phyloP scores from a whole-genome alignment of 768 basidiomycete genomes.

The Nidularia pulvinata region DNA sequence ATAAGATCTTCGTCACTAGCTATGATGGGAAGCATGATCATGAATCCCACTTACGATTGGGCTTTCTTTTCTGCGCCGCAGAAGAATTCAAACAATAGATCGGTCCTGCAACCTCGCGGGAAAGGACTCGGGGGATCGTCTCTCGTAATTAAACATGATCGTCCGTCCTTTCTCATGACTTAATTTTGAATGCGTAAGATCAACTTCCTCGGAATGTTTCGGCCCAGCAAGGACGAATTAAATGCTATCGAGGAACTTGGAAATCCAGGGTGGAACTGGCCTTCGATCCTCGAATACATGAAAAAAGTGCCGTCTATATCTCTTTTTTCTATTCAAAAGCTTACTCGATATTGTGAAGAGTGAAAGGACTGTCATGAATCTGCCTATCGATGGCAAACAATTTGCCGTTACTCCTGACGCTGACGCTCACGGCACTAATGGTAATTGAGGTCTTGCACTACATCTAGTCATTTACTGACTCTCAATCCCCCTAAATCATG shows the following conservation, averaged over 20 bases:
- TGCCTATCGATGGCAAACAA: neutral
- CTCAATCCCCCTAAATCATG: neutral
- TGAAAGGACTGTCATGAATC: too few relatives aligned
- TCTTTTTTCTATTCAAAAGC: too few relatives aligned
- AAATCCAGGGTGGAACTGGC: conserved; percentile 16
- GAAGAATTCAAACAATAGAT: conserved; percentile 9
- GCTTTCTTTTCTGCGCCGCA: conserved; percentile 20
- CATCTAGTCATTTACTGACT: neutral
- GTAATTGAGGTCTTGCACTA: neutral
- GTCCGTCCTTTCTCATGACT: neutral
- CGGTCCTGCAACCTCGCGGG: conserved; percentile 14
- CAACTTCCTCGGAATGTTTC: conserved; percentile 3
- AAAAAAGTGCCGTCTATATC: conserved; percentile 7
- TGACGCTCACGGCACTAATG: neutral
- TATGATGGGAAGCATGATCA: neutral
- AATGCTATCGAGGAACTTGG: conserved; percentile 9
- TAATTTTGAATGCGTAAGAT: neutral
- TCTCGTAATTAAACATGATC: neutral
- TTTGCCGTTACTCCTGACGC: neutral
- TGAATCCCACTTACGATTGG: conserved; percentile 20
- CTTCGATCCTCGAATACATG: conserved; percentile 11
- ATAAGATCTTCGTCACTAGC: neutral
- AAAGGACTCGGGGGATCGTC: conserved; percentile 24
- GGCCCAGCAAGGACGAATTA: conserved; percentile 7
- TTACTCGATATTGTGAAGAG: too few relatives aligned